Conservation (phyloP, 345 rosid species). For the Litchi chinensis region DNA sequence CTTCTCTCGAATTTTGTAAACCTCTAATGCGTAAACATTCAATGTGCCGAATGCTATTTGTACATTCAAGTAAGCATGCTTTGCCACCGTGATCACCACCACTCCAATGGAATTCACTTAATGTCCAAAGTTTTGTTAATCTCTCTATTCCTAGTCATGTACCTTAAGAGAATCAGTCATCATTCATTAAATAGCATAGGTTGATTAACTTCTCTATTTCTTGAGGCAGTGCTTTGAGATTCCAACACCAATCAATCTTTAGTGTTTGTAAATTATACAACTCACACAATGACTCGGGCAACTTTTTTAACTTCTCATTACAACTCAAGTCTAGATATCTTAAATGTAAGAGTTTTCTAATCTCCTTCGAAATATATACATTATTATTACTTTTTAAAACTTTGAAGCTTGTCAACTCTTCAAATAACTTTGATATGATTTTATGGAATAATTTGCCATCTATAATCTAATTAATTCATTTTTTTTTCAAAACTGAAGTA, state of each 20-base stretch:
- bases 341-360: conserved; percentile 6
- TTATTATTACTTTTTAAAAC: neutral
- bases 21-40: neutral
- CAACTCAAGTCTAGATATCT: conserved; percentile 11
- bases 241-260: accelerated
- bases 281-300: conserved; percentile 10
- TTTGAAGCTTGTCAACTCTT: neutral
- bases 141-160: conserved; percentile 14
- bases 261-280: conserved; percentile 19
- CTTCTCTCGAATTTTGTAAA: neutral
- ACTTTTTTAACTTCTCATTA: accelerated
- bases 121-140: neutral
- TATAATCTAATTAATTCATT: neutral
- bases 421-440: neutral
- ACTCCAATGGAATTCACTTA: neutral
- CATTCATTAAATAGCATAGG: neutral
- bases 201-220: conserved; percentile 2
- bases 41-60: neutral
- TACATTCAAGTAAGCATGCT: neutral
- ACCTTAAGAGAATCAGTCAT: neutral
- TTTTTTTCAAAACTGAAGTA: neutral
- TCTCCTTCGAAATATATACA: neutral
- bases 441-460: neutral
- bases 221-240: neutral
- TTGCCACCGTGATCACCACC: neutral